Base-by-base conservation (phyloP, 331 rosid genomes). In the Malus hybrid region DNA sequence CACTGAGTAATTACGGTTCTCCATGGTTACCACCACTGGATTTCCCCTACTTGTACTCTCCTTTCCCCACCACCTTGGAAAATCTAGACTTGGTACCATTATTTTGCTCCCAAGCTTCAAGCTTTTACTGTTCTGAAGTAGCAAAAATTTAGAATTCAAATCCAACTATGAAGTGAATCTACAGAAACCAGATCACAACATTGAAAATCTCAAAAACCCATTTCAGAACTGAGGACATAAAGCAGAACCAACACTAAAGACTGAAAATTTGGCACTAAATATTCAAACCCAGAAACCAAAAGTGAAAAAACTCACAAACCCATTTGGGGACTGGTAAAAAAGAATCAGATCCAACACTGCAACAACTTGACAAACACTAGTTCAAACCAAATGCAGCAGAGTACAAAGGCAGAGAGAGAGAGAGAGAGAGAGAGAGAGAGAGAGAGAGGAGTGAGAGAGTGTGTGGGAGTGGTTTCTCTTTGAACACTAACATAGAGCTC, bases 301-400 rank as follows among this genome's bases (percentile, higher is more conserved):
- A 64, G 44, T 15, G 42, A 42, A 77, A 62, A 74, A 77, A 54
- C 44, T 42, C 52, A 65, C 65, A 69, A 60, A 76, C 69, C 52
- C 80, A 69, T 46, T 39, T 36, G 19, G 50, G 83, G 50, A 36
- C 56, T 65, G 64, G 76, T 28, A 64, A 64, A 29, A 29, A 63
- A 60, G 61, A 36, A 75, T 72, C 83, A 85, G 87, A 82, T 87
- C 87, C 79, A 78, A 27, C 76, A 67, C 31, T 54, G 57, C 42
- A 69, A 60, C 67, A 72, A 75, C 67, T 16, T 42, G 29, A 59
- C 72, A 13, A 69, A 77, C 65, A 62, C 76, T 76, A 82, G 66
- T 59, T 67, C 31, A 64, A 33, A 73, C 60, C 60, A 79, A 82
- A 80, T 77, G 83, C 73, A 68, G 79, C 65, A 75, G 32, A 54